Conservation (phyloP, 306 rosid genomes). For the Malus domestica region DNA sequence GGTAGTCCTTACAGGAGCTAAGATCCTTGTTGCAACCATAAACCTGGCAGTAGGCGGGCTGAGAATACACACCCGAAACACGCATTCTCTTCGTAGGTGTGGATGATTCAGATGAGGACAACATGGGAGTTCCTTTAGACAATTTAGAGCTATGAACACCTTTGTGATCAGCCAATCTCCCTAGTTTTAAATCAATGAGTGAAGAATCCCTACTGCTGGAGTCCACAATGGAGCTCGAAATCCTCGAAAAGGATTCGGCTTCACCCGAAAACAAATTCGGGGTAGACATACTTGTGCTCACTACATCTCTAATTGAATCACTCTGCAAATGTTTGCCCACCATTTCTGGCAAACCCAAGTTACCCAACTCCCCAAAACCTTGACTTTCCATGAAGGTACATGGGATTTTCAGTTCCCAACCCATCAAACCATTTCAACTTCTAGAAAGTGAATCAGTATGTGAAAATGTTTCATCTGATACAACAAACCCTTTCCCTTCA, state of each 20-base stretch:
- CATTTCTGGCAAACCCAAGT: conserved; percentile 48
- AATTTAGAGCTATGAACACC: conserved; percentile 29
- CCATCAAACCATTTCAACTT: conserved; percentile 39
- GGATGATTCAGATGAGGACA: conserved; percentile 64
- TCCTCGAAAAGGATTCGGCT: conserved; percentile 51
- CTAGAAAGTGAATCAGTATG: conserved; percentile 38
- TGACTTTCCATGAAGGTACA: conserved; percentile 45
- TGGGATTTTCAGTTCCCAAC: conserved; percentile 59
- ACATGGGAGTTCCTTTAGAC: conserved; percentile 33
- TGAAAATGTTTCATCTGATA: conserved; percentile 38
- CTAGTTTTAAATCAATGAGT: conserved; percentile 75
- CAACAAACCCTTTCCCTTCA: conserved; percentile 50
- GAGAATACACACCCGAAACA: conserved; percentile 40
- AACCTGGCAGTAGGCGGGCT: conserved; percentile 66
- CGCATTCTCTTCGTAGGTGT: conserved; percentile 51
- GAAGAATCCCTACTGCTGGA: conserved; percentile 48
- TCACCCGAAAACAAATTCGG: conserved; percentile 31
- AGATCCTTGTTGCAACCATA: conserved; percentile 87
- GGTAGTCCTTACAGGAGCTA: conserved; percentile 69
- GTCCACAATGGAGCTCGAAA: conserved; percentile 45
- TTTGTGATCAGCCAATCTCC: conserved; percentile 47
- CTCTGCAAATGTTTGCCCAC: conserved; percentile 41
- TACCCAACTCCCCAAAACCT: conserved; percentile 55
- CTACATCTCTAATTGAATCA: conserved; percentile 29
- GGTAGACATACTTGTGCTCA: conserved; percentile 14